Evolutionary conservation across 306 rosid species (phyloP), one percentile per base, ranked within the genome.

Genomic region (Echinosophora koreensis): DNA sequence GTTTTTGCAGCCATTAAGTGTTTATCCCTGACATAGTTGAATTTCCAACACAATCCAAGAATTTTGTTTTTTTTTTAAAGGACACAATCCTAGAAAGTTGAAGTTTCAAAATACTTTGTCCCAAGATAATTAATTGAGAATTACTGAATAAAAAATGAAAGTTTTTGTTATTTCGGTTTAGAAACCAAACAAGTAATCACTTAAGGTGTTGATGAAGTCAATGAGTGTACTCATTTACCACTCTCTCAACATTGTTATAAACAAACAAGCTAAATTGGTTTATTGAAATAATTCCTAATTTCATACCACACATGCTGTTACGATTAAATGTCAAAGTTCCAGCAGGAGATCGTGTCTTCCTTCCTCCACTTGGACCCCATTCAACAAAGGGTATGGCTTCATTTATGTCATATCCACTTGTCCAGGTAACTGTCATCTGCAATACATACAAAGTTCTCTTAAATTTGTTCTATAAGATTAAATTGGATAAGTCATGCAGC

Each of bases 351-450:
- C 60, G 84, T 7, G 34, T 78, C 30, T 57, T 84, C 37, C 8
- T 38, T 47, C 80, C 86, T 77, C 87, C 89, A 15, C 47, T 22
- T 11, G 58, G 75, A 73, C 92, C 94, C 89, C 89, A 89, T 54
- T 88, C 87, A 71, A 89, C 86, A 17, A 89, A 85, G 2, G 95
- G 90, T 34, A 87, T 76, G 46, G 93, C 97, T 77, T 89, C 97
- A 71, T 74, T n/a, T 28, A 86, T 82, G 66, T 81, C 71, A 42
- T 89, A 92, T 42, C 97, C 97, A 77, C 97, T 92, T 28, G 97
- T 89, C 97, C 97, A 89, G 12, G 94, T 89, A 57, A 92, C 82
- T 22, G 93, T 85, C 95, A 88, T 92, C 97, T 89, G 85, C 83
- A 86, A 52, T 67, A n/a, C 13, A 62, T 6, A 13, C 32, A 16